Evolutionary conservation across 2,329 filamentous ascomycete species (phyloP).

Genomic region (Alternaria triticimaculans): DNA sequence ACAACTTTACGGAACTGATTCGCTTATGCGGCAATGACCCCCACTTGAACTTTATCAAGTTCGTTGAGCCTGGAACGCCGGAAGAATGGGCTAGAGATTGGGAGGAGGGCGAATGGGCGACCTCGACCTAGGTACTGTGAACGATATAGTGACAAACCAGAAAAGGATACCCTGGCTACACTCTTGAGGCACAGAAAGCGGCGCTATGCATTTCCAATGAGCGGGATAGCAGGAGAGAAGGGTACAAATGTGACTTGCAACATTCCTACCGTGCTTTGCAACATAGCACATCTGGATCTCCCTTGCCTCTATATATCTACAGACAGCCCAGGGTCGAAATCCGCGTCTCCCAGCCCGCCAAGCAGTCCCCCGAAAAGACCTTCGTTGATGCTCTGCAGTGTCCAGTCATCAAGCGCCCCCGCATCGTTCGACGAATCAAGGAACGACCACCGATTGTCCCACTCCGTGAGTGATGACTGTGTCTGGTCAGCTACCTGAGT

Average conservation of each 20-base stretch:
- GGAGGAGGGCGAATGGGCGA: not conserved
- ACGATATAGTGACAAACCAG: not conserved
- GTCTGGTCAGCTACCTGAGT: not conserved
- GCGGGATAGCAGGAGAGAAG: not conserved
- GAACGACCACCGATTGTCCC: constrained; percentile 1
- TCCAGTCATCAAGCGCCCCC: constrained; percentile 14
- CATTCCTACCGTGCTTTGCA: not conserved
- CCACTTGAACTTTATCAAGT: no score
- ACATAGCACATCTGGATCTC: not conserved
- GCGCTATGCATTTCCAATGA: not conserved
- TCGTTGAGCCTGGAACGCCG: no score
- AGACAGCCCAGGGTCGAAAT: not conserved
- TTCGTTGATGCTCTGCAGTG: constrained; percentile 19
- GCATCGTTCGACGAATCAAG: not conserved
- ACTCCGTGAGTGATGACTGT: not conserved
- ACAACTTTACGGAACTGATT: no score
- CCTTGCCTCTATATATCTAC: not conserved
- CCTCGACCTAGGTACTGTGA: not conserved
- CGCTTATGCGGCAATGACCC: no score
- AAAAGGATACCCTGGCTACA: not conserved
- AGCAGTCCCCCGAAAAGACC: constrained; percentile 14
- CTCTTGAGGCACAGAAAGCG: not conserved
- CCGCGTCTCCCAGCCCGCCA: not conserved
- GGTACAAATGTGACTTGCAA: not conserved
- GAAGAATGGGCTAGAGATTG: not conserved